Evolutionary conservation across 352 stramenopile genomes (phyloP).

Genomic region (Pythium aristosporum): DNA sequence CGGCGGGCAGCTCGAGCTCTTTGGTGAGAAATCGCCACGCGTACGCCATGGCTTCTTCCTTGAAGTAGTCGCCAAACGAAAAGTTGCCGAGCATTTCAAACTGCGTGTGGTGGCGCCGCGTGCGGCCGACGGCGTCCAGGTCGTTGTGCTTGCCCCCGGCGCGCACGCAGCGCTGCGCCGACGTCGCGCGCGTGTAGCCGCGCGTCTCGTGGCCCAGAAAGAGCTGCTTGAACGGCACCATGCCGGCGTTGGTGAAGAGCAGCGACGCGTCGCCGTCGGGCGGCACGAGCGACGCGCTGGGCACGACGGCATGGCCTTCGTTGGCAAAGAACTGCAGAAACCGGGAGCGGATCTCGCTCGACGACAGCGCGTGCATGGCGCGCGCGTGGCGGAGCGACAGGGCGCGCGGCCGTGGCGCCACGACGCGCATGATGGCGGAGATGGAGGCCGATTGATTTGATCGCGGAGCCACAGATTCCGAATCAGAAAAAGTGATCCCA

Average conservation of each 20-base stretch:
- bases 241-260: conserved; percentile 99
- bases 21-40: conserved; percentile 6
- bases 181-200: conserved; percentile 89
- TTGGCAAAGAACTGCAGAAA: conserved; percentile 76
- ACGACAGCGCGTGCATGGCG: conserved; percentile 41
- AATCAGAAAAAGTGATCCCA: no score
- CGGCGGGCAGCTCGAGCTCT: neutral
- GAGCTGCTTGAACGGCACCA: conserved; percentile 99
- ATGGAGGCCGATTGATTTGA: neutral
- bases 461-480: neutral
- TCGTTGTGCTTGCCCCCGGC: conserved; percentile 99
- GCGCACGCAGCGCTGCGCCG: conserved; percentile 99
- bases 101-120: conserved; percentile 99
- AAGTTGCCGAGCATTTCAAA: conserved; percentile 99
- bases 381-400: conserved; percentile 14
- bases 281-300: conserved; percentile 90
- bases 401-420: neutral
- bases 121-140: conserved; percentile 98
- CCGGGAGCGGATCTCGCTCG: conserved; percentile 40
- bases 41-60: conserved; percentile 85
- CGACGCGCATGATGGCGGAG: neutral
- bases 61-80: conserved; percentile 99
- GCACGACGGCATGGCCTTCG: conserved; percentile 83
- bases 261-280: conserved; percentile 96
- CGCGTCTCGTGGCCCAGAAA: conserved; percentile 98